phyloP scores from a whole-genome alignment of 2,329 filamentous ascomycete genomes.

The Aspergillus aculeatus region DNA sequence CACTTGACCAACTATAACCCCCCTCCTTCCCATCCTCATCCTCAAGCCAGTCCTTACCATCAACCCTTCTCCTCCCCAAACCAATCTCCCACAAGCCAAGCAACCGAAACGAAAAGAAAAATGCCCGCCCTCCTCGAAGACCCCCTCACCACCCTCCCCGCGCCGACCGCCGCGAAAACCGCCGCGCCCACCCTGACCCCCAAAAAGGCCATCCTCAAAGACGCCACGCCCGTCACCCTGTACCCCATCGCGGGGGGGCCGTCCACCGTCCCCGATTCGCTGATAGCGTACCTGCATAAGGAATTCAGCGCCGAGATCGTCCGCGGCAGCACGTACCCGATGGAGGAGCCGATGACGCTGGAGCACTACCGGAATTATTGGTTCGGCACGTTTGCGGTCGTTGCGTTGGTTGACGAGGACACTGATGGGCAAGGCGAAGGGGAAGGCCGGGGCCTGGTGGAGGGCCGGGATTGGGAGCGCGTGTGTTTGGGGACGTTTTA shows the following conservation, averaged over 20 bases:
- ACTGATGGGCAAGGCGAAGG: not conserved
- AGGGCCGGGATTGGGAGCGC: constrained; percentile 35
- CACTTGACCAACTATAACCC: not conserved
- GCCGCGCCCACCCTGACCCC: constrained; percentile 24
- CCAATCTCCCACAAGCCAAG: not conserved
- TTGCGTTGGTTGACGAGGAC: constrained; percentile 29
- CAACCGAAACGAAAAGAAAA: constrained; percentile 7
- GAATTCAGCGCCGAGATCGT: constrained; percentile 38
- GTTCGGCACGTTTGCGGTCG: constrained; percentile 41
- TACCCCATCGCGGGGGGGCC: constrained; percentile 30
- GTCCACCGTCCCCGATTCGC: constrained; percentile 20
- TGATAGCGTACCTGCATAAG: constrained; percentile 30
- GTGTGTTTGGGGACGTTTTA: constrained; percentile 42
- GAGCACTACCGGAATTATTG: constrained; percentile 37
- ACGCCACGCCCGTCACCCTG: constrained; percentile 23
- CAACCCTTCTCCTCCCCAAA: not conserved
- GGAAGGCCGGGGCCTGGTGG: constrained; percentile 16
- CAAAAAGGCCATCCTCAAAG: constrained; percentile 27
- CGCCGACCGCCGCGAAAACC: constrained; percentile 22
- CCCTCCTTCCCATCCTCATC: not conserved
- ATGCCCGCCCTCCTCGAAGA: constrained; percentile 42
- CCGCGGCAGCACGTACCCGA: constrained; percentile 39
- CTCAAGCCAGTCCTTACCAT: not conserved
- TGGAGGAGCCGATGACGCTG: constrained; percentile 33
- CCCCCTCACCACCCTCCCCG: constrained; percentile 28